Conservation (phyloP, 2,329 filamentous ascomycete genomes). For the Talaromyces verruculosus region DNA sequence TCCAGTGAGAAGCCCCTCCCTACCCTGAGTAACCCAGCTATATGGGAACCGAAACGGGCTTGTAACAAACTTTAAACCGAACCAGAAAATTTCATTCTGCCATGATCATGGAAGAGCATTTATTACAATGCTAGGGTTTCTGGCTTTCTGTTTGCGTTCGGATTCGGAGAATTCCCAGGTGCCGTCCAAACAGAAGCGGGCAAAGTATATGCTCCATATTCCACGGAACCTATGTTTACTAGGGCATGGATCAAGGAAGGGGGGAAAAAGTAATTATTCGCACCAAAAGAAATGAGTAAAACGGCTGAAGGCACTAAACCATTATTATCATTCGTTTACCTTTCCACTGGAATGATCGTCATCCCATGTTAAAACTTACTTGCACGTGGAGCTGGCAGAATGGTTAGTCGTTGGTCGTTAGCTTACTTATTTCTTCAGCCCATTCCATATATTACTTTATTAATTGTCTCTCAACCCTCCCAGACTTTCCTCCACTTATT, state of each 20-base stretch:
- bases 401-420: not conserved
- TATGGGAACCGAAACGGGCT: not conserved
- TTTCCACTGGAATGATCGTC: slow-evolving; percentile 11
- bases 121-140: not conserved
- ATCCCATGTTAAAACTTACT: not conserved
- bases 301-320: not conserved
- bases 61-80: slow-evolving; percentile 5
- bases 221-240: not conserved
- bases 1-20: not conserved
- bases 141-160: not conserved
- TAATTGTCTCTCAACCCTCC: not conserved
- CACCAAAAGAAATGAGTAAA: not conserved
- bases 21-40: not conserved
- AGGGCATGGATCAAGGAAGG: slow-evolving; percentile 2
- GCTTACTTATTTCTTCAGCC: slow-evolving; percentile 12
- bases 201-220: slow-evolving; percentile 3
- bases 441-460: slow-evolving; percentile 7
- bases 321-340: slow-evolving; percentile 3
- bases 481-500: not conserved
- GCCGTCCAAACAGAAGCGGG: not conserved
- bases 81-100: not conserved
- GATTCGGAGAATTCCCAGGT: not conserved
- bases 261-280: not conserved
- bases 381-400: slow-evolving; percentile 6
- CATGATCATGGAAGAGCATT: not conserved